Conservation (phyloP, 2,329 filamentous ascomycete species). For the Fusarium luffae region DNA sequence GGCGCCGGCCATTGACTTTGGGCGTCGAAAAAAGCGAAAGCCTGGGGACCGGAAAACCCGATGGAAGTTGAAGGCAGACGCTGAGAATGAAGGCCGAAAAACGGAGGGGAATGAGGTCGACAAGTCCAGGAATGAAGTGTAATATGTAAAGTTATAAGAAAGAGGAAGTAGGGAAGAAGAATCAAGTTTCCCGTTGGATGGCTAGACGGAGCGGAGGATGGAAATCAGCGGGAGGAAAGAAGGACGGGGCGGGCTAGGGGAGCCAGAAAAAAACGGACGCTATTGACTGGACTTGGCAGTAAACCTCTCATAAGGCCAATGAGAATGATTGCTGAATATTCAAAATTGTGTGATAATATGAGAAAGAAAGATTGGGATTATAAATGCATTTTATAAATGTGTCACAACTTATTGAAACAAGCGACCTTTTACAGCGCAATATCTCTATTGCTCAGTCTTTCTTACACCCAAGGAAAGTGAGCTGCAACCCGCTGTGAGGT, state of each 20-base stretch:
- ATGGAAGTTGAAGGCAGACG: slow-evolving; percentile 14
- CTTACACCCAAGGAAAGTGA: background rate
- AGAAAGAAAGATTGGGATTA: background rate
- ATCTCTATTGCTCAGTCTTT: background rate
- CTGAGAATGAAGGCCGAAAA: slow-evolving; percentile 17
- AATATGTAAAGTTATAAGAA: slow-evolving; percentile 24
- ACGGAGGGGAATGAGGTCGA: slow-evolving; percentile 6
- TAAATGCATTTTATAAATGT: background rate
- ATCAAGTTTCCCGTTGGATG: slow-evolving; percentile 40
- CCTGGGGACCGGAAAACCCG: slow-evolving; percentile 24
- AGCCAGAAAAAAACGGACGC: slow-evolving; percentile 1
- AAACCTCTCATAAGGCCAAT: slow-evolving; percentile 3
- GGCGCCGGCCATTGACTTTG: slow-evolving; percentile 67
- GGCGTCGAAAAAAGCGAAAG: slow-evolving; percentile 28
- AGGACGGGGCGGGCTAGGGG: slow-evolving; percentile 22
- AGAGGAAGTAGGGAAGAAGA: slow-evolving; percentile 31
- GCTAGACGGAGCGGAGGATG: slow-evolving; percentile 34
- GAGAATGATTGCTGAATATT: background rate
- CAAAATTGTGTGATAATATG: background rate
- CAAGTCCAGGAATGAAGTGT: slow-evolving; percentile 10
- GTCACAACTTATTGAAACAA: background rate
- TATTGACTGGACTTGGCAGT: background rate
- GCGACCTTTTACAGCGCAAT: background rate
- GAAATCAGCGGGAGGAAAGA: slow-evolving; percentile 32
- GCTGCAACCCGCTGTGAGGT: background rate